Base-by-base conservation (phyloP, 1,284 basidiomycete species). In the Papiliotrema laurentii region DNA sequence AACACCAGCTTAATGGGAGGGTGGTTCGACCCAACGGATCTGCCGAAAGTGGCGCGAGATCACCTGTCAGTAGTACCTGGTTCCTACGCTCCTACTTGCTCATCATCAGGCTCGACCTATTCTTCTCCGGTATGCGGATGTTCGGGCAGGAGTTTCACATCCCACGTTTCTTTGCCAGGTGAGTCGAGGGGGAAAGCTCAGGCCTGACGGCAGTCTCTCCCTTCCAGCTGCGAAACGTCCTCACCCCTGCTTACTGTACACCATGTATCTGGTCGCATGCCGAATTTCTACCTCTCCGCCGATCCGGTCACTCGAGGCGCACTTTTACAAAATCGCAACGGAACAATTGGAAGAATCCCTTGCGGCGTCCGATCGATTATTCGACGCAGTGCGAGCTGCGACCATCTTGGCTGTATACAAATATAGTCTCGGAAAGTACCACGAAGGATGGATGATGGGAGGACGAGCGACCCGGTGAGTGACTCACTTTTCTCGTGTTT, bases 21-120 rank as follows among this genome's bases (percentile, higher is more conserved):
- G 0, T 71, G 68, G 68, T 64, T 64, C 36, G 66, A 69, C 39
- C 61, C 66, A 6, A 56, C 61, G 18, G 66, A 69, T 50, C 49
- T 71, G 40, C 66, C 66, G 0, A 56, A 56, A 26, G 55, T 64
- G n/a, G 66, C 66, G 6, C 55, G 65, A 28, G 66, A 68, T 48
- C 66, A 69, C 40, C 47, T 71, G 66, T 68, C 31, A 55, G 66
- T 56, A 18, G 24, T 18, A 7, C n/a, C 27, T 21, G 10, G 13
- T n/a, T 6, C 5, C 3, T 2, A 18, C 18, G 9, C 24, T 42
- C 11, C 18, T 35, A 7, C 2, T 2, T 18, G 31, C 49, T 51
- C 35, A 59, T 30, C 26, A 1, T 3, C 33, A 70, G 66, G 13
- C 58, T 71, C 0, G 59, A 63, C 35, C 22, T 60, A 13, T 71